These are phyloP conservation scores for Coemansia pectinata DNA, from an alignment of 192 early-diverging fungal genomes.

Conservation along the genomic window DNA sequence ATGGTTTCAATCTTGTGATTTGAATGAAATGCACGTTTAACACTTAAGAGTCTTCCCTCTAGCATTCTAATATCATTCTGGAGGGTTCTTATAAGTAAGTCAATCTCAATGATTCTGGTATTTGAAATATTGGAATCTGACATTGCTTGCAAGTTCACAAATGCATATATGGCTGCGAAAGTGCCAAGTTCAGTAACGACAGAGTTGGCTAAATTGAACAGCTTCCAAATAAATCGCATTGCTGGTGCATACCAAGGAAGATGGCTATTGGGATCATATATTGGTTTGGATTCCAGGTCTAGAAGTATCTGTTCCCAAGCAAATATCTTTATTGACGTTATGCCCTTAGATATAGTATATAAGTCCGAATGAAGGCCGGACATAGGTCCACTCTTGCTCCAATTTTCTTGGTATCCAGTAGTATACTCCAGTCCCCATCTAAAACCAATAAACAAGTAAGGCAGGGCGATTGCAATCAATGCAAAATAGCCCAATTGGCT, in stretches of 20 bases:
- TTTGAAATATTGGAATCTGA: conserved; percentile 10
- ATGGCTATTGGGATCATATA: background rate
- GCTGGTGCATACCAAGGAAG: conserved; percentile 38
- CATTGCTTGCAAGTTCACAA: background rate
- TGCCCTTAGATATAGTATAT: conserved; percentile 12
- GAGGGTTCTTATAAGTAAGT: conserved; percentile 5
- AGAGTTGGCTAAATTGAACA: background rate
- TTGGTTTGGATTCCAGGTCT: background rate
- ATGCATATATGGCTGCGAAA: conserved; percentile 8
- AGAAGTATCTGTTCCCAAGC: conserved; percentile 40
- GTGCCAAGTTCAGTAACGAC: conserved; percentile 1
- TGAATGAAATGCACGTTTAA: background rate
- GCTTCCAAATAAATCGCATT: conserved; percentile 12
- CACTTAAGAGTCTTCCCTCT: background rate
- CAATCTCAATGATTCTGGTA: conserved; percentile 22
- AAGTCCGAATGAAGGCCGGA: no score
- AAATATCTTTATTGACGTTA: conserved; percentile 38
- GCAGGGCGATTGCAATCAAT: conserved; percentile 10
- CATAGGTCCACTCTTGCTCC: no score
- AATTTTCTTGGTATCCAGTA: no score
- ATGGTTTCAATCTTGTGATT: conserved; percentile 16
- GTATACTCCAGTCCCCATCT: background rate
- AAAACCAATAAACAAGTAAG: background rate
- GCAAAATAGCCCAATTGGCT: conserved; percentile 20
- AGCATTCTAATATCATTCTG: background rate